Evolutionary conservation across 1,284 basidiomycete genomes (phyloP).

Genomic region (Cutaneotrichosporon sp.): DNA sequence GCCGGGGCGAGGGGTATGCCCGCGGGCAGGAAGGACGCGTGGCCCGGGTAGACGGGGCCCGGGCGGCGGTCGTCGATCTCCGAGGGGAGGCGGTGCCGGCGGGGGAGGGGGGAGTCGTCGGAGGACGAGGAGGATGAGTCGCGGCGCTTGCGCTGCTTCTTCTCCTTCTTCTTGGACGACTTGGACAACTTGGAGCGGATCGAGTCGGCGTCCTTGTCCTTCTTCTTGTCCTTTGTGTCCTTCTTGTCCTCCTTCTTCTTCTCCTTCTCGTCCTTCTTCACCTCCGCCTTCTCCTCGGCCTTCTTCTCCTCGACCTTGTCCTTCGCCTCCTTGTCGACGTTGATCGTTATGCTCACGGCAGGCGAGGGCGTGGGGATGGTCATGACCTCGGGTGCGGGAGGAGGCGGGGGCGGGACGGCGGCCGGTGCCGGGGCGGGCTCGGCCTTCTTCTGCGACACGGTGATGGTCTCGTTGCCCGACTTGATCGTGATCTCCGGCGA

Average conservation of each 20-base stretch:
- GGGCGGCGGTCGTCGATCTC: constrained; percentile 2
- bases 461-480: neutral
- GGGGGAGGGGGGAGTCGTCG: neutral
- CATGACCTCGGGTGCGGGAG: neutral
- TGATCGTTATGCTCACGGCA: neutral
- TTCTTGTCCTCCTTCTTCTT: neutral
- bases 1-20: neutral
- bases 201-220: neutral
- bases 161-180: neutral
- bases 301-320: neutral
- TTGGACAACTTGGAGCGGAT: neutral
- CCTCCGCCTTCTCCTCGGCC: neutral
- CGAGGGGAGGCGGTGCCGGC: neutral
- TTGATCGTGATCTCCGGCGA: neutral
- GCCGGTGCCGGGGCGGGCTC: neutral
- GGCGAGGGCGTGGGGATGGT: neutral
- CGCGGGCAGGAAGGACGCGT: neutral
- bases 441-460: neutral
- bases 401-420: neutral
- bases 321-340: neutral
- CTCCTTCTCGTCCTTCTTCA: neutral
- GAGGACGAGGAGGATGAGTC: neutral
- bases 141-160: neutral
- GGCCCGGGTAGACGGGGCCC: neutral
- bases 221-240: neutral